Evolutionary conservation across 306 rosid species (phyloP), one percentile per base, ranked within the genome.

Genomic region (Castanea mollissima): DNA sequence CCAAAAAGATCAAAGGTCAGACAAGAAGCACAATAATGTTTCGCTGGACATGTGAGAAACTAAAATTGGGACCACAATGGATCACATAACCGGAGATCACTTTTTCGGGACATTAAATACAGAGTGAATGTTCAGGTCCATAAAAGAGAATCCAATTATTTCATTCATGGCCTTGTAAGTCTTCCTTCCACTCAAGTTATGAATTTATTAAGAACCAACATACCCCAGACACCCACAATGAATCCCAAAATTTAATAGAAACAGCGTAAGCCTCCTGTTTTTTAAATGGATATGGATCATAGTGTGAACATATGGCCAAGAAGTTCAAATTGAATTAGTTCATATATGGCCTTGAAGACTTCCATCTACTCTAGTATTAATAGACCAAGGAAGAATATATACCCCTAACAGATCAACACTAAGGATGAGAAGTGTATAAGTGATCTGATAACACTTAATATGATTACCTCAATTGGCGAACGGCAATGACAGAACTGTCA

Each of bases 391-490:
- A 68, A 68, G 27, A 20, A 68, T 4, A 68, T 35, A 68, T n/a
- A 35, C 18, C 72, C 54, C 27, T 4, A 27, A 63, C 46, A 41
- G 46, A 41, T 11, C 3, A 0, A 19, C 10, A 1, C 54, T 1
- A 31, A 19, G 21, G 41, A 68, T 19, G 52, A n/a, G 52, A 68
- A 34, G n/a, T n/a, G 69, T 27, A 59, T 59, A 72, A 10, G 52
- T 27, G 49, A 74, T 70, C 84, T 76, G 70, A 71, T 51, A 65
- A 74, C 80, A 71, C 29, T 58, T 46, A 31, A 64, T 41, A 41
- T 60, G 23, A 52, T 73, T 81, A 83, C 85, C 84, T 73, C 52
- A 56, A 62, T 82, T 78, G 72, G 87, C 54, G 8, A 38, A 67
- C 56, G 69, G 73, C 75, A 79, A 65, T 62, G 58, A 74, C 54